Evolutionary conservation across 2,329 filamentous ascomycete species (phyloP), one percentile per base, ranked within the genome.

Genomic region (Nigrospora oryzae): DNA sequence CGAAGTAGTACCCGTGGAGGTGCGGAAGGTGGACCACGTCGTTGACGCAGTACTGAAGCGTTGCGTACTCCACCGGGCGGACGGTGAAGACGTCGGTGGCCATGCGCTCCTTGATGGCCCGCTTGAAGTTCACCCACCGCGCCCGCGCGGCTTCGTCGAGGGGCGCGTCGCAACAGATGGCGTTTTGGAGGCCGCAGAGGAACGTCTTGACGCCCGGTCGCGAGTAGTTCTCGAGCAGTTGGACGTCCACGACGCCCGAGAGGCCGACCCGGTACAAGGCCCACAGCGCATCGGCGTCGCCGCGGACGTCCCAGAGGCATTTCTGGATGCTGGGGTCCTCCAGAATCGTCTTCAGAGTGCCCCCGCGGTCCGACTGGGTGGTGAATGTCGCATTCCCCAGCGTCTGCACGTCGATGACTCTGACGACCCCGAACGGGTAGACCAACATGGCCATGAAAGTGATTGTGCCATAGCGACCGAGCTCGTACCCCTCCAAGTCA

Each of bases 181-280:
- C 49, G 2, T 23, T 43, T 11, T 49, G 48, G 2, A 57, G 45
- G 3, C 48, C 46, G 7, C 14, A 14, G 17, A 56, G 36, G 32
- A 40, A 53, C 1, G 17, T 51, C 36, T 47, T 54, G 41, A 47
- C 34, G 15, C 19, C 38, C 15, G 19, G 17, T 17, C 52, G 53
- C 16, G 53, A 46, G 1, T 52, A 54, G 36, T 56, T 59, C 45
- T 61, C 57, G 5, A 63, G 43, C 11, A 63, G 54, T 46, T 63
- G 59, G 13, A 63, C 40, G 45, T 63, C 57, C 4, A 44, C 43
- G 2, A 58, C 53, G 37, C 55, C 52, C 2, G 45, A 49, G 10
- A 62, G 51, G 11, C 42, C 30, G 15, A 62, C 49, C 1, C 38
- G 11, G 47, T 53, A 53, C 32, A 49, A 51, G 2, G 52, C 37